Evolutionary conservation across 2,329 filamentous ascomycete species (phyloP), one percentile per base, ranked within the genome.

Genomic region (Exophiala sideris): DNA sequence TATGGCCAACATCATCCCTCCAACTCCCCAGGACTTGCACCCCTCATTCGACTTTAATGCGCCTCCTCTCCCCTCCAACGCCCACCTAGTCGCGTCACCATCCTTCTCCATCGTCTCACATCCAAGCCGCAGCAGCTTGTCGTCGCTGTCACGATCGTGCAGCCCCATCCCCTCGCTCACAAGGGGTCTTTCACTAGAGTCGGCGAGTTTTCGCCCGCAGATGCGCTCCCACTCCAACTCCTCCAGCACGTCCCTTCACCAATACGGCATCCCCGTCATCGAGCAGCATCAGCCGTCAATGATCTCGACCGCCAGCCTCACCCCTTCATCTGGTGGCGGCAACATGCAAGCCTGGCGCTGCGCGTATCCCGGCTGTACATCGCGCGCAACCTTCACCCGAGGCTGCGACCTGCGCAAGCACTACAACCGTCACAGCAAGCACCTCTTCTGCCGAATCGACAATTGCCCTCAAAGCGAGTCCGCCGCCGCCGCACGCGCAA

Each of bases 331-430:
- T 11, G 47, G 12, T n/a, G 24, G 20, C 38, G 42, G 14, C 14
- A 38, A 12, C 41, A 52, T 50, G 40, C 57, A 57, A 50, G 78
- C 74, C 54, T 84, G 81, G 81, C 78, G 77, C 44, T 85, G 82
- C 65, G 77, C 76, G 3, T 80, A 80, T 62, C 80, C 79, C 1
- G 79, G 77, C 11, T 85, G 82, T 66, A 76, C 79, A n/a, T 84
- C 81, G 40, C 76, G 76, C 56, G 78, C 80, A 2, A 69, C 76
- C 1, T 85, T 84, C 66, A 78, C 76, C 6, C 74, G 82, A 41
- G 80, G 80, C 32, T 85, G 82, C 64, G 82, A 85, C 65, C 70
- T 85, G 14, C 74, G 82, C 24, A 85, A 85, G 63, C 82, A 85
- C 64, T 83, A 79, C 71, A 83, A 83, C 64, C 73, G 82, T 11